Evolutionary conservation across 2,329 filamentous ascomycete genomes (phyloP), one percentile per base, ranked within the genome.

Genomic region (Ophiosphaerella narmari): DNA sequence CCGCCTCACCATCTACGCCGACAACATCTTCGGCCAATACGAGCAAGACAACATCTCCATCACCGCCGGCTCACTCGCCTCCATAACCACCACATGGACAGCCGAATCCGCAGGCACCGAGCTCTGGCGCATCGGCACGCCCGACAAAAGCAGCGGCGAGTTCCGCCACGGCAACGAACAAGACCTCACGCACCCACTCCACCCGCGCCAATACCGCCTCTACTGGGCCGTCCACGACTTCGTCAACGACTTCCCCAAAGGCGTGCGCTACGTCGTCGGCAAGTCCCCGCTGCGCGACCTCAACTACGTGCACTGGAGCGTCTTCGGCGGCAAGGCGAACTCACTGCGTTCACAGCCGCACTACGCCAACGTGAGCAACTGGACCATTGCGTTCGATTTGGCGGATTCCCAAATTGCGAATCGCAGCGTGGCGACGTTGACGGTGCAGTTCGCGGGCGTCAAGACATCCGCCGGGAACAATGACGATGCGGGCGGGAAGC

Each of bases 221-320:
- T 87, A 86, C 72, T 87, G 80, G 80, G 82, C 75, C 0, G 76
- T 75, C 0, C 83, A 86, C 59, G 84, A 87, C 62, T 87, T 82
- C 64, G 74, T 77, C 0, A 68, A 73, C 2, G 84, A 87, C 39
- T 87, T 86, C 57, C 83, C 84, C 0, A 57, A 79, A 0, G 84
- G 85, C 4, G 77, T 87, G 0, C 75, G 73, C 18, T 88, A 82
- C 70, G 77, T 78, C 12, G 78, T 87, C 1, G 83, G 84, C 8
- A 68, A 78, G 61, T 80, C 77, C 52, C 68, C 82, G 23, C 74
- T 74, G 14, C 65, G 71, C 9, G 82, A 85, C 58, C 74, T 85
- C 52, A 87, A 87, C 67, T 86, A 86, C 47, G 80, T 86, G 4
- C 85, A 87, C 63, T 87, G 84, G 85, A 82, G 79, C 48, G 82